phyloP scores from a whole-genome alignment of 257 asterid species.

The Plantago major region DNA sequence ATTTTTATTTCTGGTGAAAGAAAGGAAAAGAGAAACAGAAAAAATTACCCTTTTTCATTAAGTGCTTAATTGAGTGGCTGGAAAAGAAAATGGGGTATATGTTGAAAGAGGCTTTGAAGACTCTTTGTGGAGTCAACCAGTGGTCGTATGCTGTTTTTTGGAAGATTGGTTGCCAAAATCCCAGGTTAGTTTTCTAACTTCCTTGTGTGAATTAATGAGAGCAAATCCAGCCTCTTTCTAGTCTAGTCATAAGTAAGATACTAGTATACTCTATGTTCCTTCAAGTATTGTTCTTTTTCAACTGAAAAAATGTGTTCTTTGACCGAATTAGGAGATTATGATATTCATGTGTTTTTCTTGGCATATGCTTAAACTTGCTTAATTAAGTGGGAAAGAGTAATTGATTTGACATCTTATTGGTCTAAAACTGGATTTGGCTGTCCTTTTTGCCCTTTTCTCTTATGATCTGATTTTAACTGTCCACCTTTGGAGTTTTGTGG shows the following conservation, averaged over 20 bases:
- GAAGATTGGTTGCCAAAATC: conserved; percentile 87
- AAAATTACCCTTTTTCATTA: conserved; percentile 21
- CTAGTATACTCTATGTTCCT: background rate
- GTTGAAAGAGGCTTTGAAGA: conserved; percentile 93
- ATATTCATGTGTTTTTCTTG: conserved; percentile 17
- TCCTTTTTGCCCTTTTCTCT: conserved; percentile 23
- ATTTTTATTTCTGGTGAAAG: background rate
- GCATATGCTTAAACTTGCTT: conserved; percentile 25
- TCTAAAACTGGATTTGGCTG: conserved; percentile 37
- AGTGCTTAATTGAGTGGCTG: conserved; percentile 27
- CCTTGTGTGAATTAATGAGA: conserved; percentile 2
- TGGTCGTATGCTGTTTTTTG: conserved; percentile 99
- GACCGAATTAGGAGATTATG: conserved; percentile 24
- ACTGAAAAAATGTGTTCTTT: conserved; percentile 21
- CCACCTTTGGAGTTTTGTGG: conserved; percentile 56
- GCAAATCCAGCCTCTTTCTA: background rate
- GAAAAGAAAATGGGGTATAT: conserved; percentile 63
- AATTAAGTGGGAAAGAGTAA: conserved; percentile 23
- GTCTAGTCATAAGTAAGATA: conserved; percentile 7
- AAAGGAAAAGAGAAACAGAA: background rate
- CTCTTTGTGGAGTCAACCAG: conserved; percentile 85
- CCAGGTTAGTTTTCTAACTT: conserved; percentile 58
- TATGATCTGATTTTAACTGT: conserved; percentile 33
- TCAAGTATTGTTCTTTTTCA: conserved; percentile 24
- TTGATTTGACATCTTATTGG: conserved; percentile 38